phyloP scores from a whole-genome alignment of 2,329 filamentous ascomycete species.

The Immersiporthe knoxdaviesiana region DNA sequence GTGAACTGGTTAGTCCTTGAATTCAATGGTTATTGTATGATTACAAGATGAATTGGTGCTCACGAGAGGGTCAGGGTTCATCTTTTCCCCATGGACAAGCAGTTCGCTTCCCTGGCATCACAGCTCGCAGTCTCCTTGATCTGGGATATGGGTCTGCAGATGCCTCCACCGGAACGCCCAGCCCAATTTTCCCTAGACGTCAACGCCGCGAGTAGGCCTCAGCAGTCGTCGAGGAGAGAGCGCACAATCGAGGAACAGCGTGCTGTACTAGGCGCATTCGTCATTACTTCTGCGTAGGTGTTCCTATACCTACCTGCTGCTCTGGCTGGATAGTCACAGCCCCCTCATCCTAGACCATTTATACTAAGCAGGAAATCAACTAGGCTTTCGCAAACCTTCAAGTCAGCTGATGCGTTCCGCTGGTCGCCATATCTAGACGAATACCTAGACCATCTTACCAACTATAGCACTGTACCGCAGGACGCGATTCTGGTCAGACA shows the following conservation, averaged over 20 bases:
- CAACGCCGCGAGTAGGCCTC: neutral
- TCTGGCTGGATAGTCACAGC: neutral
- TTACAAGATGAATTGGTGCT: neutral
- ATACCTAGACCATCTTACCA: slow-evolving; percentile 28
- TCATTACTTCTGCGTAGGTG: slow-evolving; percentile 42
- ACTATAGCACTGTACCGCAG: slow-evolving; percentile 26
- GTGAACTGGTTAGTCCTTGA: slow-evolving; percentile 43
- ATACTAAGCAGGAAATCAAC: too few relatives aligned
- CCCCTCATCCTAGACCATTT: neutral
- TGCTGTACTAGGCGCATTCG: slow-evolving; percentile 31
- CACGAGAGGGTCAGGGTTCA: slow-evolving; percentile 34
- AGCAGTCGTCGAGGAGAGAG: slow-evolving; percentile 2
- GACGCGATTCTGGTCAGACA: slow-evolving; percentile 31
- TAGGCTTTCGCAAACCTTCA: slow-evolving; percentile 32
- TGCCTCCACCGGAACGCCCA: slow-evolving; percentile 35
- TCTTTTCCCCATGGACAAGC: slow-evolving; percentile 36
- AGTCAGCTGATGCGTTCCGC: slow-evolving; percentile 32
- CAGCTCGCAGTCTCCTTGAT: slow-evolving; percentile 46
- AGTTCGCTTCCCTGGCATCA: slow-evolving; percentile 45
- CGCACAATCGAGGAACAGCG: slow-evolving; percentile 33
- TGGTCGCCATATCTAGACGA: slow-evolving; percentile 34
- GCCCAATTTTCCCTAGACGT: neutral
- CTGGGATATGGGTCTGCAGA: slow-evolving; percentile 48
- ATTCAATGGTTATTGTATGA: too few relatives aligned
- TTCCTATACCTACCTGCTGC: neutral